A percentile compares a stretch with the other conserved stretches of the same genome.
These are phyloP conservation scores for Aspergillus versicolor DNA, from an alignment of 2,329 filamentous ascomycete genomes.

Conservation along the genomic window DNA sequence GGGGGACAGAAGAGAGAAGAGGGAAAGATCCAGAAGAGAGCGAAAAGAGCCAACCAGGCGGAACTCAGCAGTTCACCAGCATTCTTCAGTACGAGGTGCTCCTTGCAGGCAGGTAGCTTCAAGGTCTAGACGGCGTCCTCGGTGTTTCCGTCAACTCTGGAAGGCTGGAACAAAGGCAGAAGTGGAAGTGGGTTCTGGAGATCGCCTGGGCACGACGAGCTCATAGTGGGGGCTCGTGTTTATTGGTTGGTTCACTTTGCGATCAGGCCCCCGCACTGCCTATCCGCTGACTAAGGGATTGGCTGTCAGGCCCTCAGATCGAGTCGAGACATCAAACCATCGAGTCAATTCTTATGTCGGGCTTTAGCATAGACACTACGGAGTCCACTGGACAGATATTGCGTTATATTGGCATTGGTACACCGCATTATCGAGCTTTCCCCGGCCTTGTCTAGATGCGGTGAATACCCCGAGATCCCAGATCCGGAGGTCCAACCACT, in stretches of 20 bases:
- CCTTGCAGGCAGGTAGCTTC: too few relatives aligned
- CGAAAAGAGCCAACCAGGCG: neutral
- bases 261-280: neutral
- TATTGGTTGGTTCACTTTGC: neutral
- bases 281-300: neutral
- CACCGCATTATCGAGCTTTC: neutral
- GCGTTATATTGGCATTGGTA: too few relatives aligned
- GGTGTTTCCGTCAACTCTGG: neutral
- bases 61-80: slow-evolving; percentile 1
- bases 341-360: neutral
- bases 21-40: neutral
- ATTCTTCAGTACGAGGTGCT: neutral
- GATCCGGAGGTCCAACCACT: neutral
- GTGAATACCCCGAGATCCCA: neutral
- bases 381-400: too few relatives aligned
- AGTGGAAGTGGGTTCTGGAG: neutral
- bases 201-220: neutral
- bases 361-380: neutral
- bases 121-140: neutral
- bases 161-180: neutral
- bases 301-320: too few relatives aligned
- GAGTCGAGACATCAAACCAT: neutral
- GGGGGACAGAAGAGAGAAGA: neutral
- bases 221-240: neutral
- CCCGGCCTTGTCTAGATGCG: neutral